Evolutionary conservation across 2,329 filamentous ascomycete species (phyloP), one percentile per base, ranked within the genome.

Genomic region (Zymoseptoria crescenta): DNA sequence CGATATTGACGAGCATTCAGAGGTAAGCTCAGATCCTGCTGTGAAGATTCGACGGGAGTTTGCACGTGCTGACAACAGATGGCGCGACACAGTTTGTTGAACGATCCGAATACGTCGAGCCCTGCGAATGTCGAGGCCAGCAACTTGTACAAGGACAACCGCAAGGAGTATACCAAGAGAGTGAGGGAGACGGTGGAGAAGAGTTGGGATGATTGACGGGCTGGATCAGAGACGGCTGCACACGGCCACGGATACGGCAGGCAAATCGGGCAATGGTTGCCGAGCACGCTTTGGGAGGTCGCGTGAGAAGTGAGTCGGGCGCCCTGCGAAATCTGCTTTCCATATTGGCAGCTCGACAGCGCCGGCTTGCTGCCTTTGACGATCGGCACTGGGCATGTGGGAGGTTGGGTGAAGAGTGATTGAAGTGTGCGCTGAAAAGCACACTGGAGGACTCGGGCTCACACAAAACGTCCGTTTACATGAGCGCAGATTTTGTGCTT

Each of bases 171-270:
- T 72, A 89, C 87, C 27, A 99, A 99, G 80, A 82, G 92, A 19
- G 94, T 99, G 50, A 82, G 91, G 53, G 94, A 97, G 79, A 96
- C 93, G 0, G 94, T 99, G 16, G 94, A 99, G 81, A 97, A 96
- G 84, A 97, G 93, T 79, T 99, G 94, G 94, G 94, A 97, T 64
- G 93, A 96, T 30, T 66, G 51, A 52, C 20, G 24, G 13, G 2
- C 7, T 4, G 5, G 13, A 45, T 13, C 9, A 16, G 7, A 45
- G 3, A 45, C 10, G 7, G 35, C 35, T 35, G 9, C 13, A 7
- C 10, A 45, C 16, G n/a, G 35, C 35, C n/a, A n/a, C 35, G 35
- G 13, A 45, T 2, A 45, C 24, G 35, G 35, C 35, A 45, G 35
- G 13, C 35, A 45, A 13, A 4, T 13, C n/a, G 35, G 35, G 35